Conservation (phyloP, 1,139 yeast genomes). For the Suhomyces kunorum region DNA sequence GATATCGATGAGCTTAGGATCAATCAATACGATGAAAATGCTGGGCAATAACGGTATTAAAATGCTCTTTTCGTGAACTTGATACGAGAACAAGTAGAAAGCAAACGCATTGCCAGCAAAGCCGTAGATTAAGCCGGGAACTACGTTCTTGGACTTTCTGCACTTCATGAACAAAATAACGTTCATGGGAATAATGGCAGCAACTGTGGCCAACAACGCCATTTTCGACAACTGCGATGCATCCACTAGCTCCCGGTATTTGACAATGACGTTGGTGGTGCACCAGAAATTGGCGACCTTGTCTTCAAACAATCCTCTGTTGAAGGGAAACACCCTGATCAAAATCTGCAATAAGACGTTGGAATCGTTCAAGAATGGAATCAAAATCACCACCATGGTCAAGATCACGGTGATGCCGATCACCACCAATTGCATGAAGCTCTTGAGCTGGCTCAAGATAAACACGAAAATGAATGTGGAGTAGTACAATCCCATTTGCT, state of each 20-base stretch:
- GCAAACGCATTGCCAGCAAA: constrained; percentile 84
- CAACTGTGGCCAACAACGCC: constrained; percentile 64
- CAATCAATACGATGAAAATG: constrained; percentile 61
- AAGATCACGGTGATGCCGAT: constrained; percentile 64
- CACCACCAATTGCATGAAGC: constrained; percentile 52
- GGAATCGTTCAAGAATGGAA: constrained; percentile 54
- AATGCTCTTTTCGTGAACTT: constrained; percentile 90
- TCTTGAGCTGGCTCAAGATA: constrained; percentile 40
- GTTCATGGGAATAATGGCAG: constrained; percentile 60
- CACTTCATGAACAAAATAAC: constrained; percentile 22
- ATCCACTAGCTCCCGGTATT: constrained; percentile 60
- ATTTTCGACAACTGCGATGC: constrained; percentile 60
- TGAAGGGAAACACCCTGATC: constrained; percentile 83
- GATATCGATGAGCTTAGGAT: constrained; percentile 63
- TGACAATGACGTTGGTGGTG: constrained; percentile 73
- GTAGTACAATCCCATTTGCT: constrained; percentile 94
- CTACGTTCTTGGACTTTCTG: constrained; percentile 21
- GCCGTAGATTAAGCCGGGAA: constrained; percentile 54
- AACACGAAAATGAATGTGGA: constrained; percentile 86
- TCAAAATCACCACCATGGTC: constrained; percentile 53
- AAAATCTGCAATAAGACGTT: constrained; percentile 37
- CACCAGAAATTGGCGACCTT: constrained; percentile 99
- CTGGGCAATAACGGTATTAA: constrained; percentile 86
- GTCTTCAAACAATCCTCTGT: constrained; percentile 95
- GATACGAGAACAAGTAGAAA: constrained; percentile 87